Evolutionary conservation across 768 basidiomycete species (phyloP).

Genomic region (Saitozyma sp.): DNA sequence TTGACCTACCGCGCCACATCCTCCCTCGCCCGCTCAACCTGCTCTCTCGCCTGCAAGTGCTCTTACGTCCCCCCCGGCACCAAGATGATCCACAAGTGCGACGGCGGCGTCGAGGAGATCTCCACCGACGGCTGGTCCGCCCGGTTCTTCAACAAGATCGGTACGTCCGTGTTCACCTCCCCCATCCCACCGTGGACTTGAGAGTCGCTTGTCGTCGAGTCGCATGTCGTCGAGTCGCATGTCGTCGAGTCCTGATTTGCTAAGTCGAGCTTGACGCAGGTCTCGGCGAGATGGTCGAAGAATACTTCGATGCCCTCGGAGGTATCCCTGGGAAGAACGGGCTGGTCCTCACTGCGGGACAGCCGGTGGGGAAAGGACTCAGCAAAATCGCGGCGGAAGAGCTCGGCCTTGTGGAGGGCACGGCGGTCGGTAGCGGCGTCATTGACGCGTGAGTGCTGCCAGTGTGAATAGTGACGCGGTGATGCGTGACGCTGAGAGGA

Average conservation of each 20-base stretch:
- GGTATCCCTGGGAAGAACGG: slow-evolving; percentile 60
- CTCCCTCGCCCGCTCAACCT: slow-evolving; percentile 74
- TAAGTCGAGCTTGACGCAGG: slow-evolving; percentile 25
- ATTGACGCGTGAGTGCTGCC: slow-evolving; percentile 77
- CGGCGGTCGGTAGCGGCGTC: slow-evolving; percentile 87
- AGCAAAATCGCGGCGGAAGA: slow-evolving; percentile 76
- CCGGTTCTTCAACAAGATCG: slow-evolving; percentile 82
- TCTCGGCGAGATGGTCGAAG: slow-evolving; percentile 54
- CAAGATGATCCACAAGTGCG: slow-evolving; percentile 46
- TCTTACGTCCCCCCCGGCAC: slow-evolving; percentile 73
- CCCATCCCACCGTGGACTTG: no score
- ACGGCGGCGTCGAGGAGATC: slow-evolving; percentile 53
- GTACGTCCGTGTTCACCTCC: slow-evolving; percentile 54
- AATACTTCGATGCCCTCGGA: slow-evolving; percentile 76
- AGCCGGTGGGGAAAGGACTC: slow-evolving; percentile 82
- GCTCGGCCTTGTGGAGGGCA: slow-evolving; percentile 79
- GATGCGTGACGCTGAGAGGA: slow-evolving; percentile 2
- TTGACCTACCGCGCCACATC: slow-evolving; percentile 88
- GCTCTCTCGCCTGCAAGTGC: slow-evolving; percentile 95
- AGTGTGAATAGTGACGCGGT: neutral
- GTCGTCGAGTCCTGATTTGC: no score
- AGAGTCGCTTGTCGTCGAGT: neutral
- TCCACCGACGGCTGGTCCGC: slow-evolving; percentile 74
- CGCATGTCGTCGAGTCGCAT: neutral
- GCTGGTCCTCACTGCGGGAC: slow-evolving; percentile 70